Base-by-base conservation (phyloP, 106 monocot species). In the Dendrobium huoshanense region DNA sequence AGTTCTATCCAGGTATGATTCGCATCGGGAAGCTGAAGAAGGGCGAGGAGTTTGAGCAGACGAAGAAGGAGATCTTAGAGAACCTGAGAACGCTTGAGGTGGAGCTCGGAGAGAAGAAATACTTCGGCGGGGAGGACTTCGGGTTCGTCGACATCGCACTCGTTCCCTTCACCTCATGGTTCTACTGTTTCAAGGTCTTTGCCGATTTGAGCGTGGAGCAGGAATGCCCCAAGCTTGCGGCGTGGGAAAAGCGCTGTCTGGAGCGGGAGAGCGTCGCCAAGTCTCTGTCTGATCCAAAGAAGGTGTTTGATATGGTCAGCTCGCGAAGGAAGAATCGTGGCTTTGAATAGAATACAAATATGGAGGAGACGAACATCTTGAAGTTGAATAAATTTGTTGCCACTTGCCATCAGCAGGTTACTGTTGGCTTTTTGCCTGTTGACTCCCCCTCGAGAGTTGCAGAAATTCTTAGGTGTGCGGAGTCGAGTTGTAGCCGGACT, bases 131-230 rank as follows among this genome's bases (percentile, higher is more conserved):
- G 0, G 77, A 81, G 3, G 58, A 37, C 5, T 85, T 85, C 22
- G 81, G 85, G 10, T 78, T 81, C 15, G 68, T 81, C 7, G 85
- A 85, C 81, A 81, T 81, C 10, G 72, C 73, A 8, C 42, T 85
- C 56, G 27, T 81, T 9, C 73, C 85, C 7, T 25, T 78, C 16
- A 64, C 73, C 10, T 59, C 73, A 7, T 81, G 85, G 81, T 81
- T 85, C 55, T 45, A 55, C 29, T 70, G 29, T 37, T 81, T 58
- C 25, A 78, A 81, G 81, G 31, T 37, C 1, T 85, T 18, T 13
- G 85, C 79, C 0, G 75, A 44, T 17, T 81, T 85, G 51, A 81
- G 44, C 55, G 22, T 85, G 25, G 85, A 77, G 20, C 77, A 80
- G 2, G 77, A 68, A 51, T 84, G 80, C 80, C 80, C 84, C 41